Base-by-base conservation (phyloP, 495 filamentous ascomycete genomes). In the Hypoxylon subgilvum region DNA sequence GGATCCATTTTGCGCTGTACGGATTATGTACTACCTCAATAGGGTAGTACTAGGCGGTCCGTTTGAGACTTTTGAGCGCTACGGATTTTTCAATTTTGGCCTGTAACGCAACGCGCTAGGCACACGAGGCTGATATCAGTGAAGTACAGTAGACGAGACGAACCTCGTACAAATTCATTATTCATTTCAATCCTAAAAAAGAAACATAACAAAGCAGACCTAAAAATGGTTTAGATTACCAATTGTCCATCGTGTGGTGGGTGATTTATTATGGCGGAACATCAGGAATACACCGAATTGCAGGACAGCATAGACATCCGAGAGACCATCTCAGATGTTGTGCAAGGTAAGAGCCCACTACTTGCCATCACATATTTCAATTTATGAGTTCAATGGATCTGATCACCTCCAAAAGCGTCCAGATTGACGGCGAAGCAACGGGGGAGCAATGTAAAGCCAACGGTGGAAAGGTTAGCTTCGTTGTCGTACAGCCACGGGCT, bases 401-500 rank as follows among this genome's bases (percentile, higher is more conserved):
- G n/a, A n/a, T n/a, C n/a, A 38, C 64, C 44, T 47, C 18, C 13
- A 13, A n/a, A 61, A 83, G 81, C 78, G 16, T 77, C 79, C 8
- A 77, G 74, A 61, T 43, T 77, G 8, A 75, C 79, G 0, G 72
- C 80, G 46, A 82, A 80, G 51, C 74, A 79, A 41, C 76, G 81
- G 25, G 61, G 44, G 17, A 61, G 62, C 16, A 67, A 68, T 58
- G 69, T 83, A 48, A 80, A 75, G 43, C 67, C 69, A 31, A 67
- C 74, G 12, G 76, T 85, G 9, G 79, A 84, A 47, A 73, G 54
- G 30, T 60, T 83, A 5, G 72, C 72, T 35, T 68, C 71, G 3
- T 44, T 78, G 48, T 84, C 88, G 23, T 88, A 87, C 63, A 82
- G 87, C 52, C 71, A 79, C 49, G 92, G 92, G 18, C 79, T 94